Percentiles rank a stretch among this genome's conserved stretches.
phyloP scores from a whole-genome alignment of 163 green algal species.

The Chlamydomonas reinhardtii region DNA sequence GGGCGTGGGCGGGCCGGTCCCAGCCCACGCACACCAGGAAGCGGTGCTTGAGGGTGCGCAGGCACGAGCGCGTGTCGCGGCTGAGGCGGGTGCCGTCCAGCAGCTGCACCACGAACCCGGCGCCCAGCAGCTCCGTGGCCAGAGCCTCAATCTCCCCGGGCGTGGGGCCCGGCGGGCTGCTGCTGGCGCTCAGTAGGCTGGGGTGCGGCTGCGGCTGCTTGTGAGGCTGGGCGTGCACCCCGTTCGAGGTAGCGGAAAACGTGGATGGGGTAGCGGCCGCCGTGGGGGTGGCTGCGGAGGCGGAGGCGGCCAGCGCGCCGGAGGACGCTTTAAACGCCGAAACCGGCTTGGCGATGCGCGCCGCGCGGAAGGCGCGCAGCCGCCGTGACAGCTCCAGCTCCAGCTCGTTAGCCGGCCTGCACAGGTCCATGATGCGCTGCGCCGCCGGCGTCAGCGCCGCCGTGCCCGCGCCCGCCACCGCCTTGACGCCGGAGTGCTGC shows the following conservation, averaged over 20 bases:
- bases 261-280: background rate
- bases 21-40: slow-evolving; percentile 64
- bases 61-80: slow-evolving; percentile 50
- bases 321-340: background rate
- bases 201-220: no score
- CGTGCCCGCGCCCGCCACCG: background rate
- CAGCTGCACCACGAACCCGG: slow-evolving; percentile 19
- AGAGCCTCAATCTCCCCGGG: slow-evolving; percentile 25
- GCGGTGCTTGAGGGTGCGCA: slow-evolving; percentile 64
- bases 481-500: background rate
- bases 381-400: slow-evolving; percentile 11
- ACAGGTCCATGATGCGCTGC: slow-evolving; percentile 19
- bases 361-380: slow-evolving; percentile 25
- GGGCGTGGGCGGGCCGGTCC: background rate
- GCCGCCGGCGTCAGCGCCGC: background rate
- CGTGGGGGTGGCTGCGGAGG: background rate
- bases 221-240: no score
- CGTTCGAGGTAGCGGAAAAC: background rate
- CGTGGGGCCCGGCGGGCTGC: background rate
- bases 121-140: slow-evolving; percentile 22
- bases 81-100: slow-evolving; percentile 38
- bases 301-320: no score
- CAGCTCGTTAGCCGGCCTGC: background rate
- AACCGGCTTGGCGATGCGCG: slow-evolving; percentile 12
- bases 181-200: background rate